Percentiles rank a stretch among this genome's conserved stretches.
Conservation (phyloP, 495 filamentous ascomycete genomes). For the Neurospora hispaniola region DNA sequence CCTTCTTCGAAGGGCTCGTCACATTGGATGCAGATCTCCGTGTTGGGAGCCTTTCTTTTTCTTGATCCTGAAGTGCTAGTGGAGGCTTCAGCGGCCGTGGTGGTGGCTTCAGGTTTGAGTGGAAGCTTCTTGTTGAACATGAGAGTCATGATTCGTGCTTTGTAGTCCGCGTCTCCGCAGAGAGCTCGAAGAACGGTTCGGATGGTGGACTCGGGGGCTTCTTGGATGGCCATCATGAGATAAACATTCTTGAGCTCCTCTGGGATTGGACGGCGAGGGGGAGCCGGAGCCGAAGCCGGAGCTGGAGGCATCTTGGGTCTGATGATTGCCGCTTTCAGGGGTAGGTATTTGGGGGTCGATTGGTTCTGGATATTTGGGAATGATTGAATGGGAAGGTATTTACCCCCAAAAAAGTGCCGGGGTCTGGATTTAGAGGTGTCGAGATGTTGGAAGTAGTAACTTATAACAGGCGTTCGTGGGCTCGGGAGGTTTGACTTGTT, state of each 20-base stretch:
- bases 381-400: no score
- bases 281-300: neutral
- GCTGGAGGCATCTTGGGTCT: neutral
- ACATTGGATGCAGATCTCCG: neutral
- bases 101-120: neutral
- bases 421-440: neutral
- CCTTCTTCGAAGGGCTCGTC: neutral
- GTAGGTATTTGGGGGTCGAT: neutral
- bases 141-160: neutral
- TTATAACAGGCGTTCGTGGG: no score
- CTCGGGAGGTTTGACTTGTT: no score
- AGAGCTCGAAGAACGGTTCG: neutral
- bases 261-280: neutral
- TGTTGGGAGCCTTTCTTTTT: neutral
- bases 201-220: neutral
- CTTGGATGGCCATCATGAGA: neutral
- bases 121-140: neutral
- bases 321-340: neutral
- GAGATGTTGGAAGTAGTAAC: no score
- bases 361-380: no score
- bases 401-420: no score
- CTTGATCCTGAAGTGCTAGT: neutral
- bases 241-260: neutral
- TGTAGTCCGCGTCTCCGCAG: neutral
- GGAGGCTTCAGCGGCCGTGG: neutral